Conservation (phyloP, 1,139 yeast species). For the Debaryomyces fabryi region DNA sequence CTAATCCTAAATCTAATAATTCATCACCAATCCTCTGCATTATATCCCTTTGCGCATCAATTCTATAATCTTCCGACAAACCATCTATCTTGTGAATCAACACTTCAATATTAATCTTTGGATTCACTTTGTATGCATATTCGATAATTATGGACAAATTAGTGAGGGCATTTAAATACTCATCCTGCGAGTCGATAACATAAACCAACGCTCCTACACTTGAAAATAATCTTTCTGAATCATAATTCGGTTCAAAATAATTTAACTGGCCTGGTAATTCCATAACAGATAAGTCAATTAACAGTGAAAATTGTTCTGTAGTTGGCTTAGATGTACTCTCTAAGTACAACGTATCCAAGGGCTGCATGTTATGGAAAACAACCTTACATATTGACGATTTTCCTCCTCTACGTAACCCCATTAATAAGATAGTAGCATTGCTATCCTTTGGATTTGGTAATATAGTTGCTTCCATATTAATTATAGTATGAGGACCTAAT, state of each 20-base stretch:
- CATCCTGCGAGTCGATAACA: slow-evolving; percentile 94
- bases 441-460: slow-evolving; percentile 44
- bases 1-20: slow-evolving; percentile 82
- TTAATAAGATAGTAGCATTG: slow-evolving; percentile 72
- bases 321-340: slow-evolving; percentile 92
- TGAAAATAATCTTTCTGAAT: slow-evolving; percentile 73
- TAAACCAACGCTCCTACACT: slow-evolving; percentile 93
- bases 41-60: slow-evolving; percentile 94
- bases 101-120: slow-evolving; percentile 85
- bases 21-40: slow-evolving; percentile 97
- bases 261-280: slow-evolving; percentile 95
- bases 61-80: slow-evolving; percentile 85
- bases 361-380: slow-evolving; percentile 95
- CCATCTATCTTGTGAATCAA: slow-evolving; percentile 96
- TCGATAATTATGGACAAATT: slow-evolving; percentile 87
- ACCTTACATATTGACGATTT: slow-evolving; percentile 93
- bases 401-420: slow-evolving; percentile 85
- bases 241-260: slow-evolving; percentile 82
- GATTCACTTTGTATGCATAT: slow-evolving; percentile 84
- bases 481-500: not conserved
- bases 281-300: slow-evolving; percentile 89
- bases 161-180: slow-evolving; percentile 87
- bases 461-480: slow-evolving; percentile 36
- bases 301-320: slow-evolving; percentile 71
- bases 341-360: slow-evolving; percentile 85